Conservation (phyloP, 371 early-diverging fungal genomes). For the Fennellomyces sp. region DNA sequence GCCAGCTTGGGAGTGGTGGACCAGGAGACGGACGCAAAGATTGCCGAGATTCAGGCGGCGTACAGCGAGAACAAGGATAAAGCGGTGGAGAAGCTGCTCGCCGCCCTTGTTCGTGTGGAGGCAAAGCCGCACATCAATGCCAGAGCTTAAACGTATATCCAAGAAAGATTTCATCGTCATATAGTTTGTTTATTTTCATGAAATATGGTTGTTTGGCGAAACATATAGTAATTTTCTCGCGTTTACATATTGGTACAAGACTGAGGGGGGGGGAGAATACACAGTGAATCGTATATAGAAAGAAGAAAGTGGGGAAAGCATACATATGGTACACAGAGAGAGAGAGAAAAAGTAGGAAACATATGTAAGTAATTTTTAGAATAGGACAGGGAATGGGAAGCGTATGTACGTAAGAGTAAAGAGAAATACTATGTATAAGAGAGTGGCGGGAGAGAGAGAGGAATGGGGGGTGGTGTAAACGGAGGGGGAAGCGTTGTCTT, state of each 20-base stretch:
- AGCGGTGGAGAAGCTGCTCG: constrained; percentile 76
- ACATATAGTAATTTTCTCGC: constrained; percentile 13
- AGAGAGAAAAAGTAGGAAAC: background rate
- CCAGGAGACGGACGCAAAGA: constrained; percentile 79
- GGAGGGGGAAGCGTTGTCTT: too few relatives aligned
- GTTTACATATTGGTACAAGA: constrained; percentile 8
- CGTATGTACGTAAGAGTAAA: background rate
- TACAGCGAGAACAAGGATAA: constrained; percentile 71
- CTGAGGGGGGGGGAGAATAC: background rate
- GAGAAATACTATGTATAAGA: background rate
- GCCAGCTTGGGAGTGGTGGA: constrained; percentile 71
- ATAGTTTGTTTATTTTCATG: background rate
- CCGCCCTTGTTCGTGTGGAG: constrained; percentile 73
- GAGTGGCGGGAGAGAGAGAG: background rate
- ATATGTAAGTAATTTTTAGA: constrained; percentile 1
- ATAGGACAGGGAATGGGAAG: constrained; percentile 2
- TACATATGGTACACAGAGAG: constrained; percentile 3
- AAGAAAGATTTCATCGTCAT: constrained; percentile 2
- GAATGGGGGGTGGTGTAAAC: background rate
- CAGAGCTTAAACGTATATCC: constrained; percentile 29
- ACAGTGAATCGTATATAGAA: background rate
- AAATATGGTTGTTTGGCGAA: background rate
- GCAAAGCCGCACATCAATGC: constrained; percentile 72
- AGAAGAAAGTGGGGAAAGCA: background rate
- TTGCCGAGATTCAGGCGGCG: constrained; percentile 67